Evolutionary conservation across 768 basidiomycete species (phyloP), one percentile per base, ranked within the genome.

Genomic region (Tulasnella sp.): DNA sequence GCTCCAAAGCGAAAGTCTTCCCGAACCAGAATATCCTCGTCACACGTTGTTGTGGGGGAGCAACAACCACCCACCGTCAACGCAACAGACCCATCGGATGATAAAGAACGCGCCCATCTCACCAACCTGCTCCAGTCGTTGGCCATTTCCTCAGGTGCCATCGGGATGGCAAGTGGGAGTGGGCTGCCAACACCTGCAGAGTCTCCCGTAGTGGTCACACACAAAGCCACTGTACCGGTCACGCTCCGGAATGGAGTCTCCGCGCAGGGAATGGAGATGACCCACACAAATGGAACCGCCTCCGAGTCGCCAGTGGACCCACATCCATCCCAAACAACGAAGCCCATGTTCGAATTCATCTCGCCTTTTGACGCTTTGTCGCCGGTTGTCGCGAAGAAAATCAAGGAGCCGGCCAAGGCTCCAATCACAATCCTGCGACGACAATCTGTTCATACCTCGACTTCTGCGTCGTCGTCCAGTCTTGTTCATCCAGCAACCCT

Each of bases 341-440:
- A 62, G 51, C 26, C 34, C 30, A 63, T 63, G 11, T 63, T 63
- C 42, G 62, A 63, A 15, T 63, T 63, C 32, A 41, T 63, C 19
- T 63, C 62, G 4, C 62, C 62, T 9, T 63, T 63, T 34, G 62
- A 63, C 38, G 62, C 62, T 4, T 44, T 63, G 23, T 23, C 45
- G 17, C 32, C 58, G n/a, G 30, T 32, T 3, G 29, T 19, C 47
- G 27, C 48, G 24, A 51, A 59, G 47, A 51, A 59, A 11, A 9
- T 29, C 19, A 52, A 8, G 24, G 9, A 7, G 4, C 27, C 7
- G 45, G 5, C 45, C 26, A 48, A 19, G n/a, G 26, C n/a, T n/a
- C 45, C 45, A 10, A n/a, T 48, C 7, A 48, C 45, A 5, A 48
- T 48, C 26, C 45, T 48, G n/a, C n/a, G 26, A 5, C 45, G 45